phyloP scores from a whole-genome alignment of 2,329 filamentous ascomycete species.

The Colletotrichum cuscutae region DNA sequence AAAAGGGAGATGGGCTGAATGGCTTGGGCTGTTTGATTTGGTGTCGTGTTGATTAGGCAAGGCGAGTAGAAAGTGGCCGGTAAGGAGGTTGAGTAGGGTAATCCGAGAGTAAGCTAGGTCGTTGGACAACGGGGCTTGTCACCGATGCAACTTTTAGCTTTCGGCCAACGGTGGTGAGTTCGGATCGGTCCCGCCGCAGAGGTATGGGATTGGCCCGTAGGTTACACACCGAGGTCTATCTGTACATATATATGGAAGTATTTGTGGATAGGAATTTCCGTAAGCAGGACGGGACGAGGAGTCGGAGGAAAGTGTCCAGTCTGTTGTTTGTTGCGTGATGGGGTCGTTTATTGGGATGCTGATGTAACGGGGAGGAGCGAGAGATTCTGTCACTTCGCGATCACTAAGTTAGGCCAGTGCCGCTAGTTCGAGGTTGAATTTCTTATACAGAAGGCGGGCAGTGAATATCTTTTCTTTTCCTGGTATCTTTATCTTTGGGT shows the following conservation, averaged over 20 bases:
- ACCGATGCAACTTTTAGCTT: constrained; percentile 4
- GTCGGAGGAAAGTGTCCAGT: not conserved
- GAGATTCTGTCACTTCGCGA: not conserved
- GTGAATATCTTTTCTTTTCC: not conserved
- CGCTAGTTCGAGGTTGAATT: not conserved
- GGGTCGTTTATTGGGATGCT: not conserved
- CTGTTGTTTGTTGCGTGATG: not conserved
- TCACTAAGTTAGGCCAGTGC: not conserved
- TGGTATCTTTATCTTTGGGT: not conserved
- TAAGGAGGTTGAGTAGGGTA: not conserved
- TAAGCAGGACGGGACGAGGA: not conserved
- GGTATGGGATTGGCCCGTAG: not conserved
- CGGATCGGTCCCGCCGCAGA: constrained; percentile 22
- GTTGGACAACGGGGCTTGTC: constrained; percentile 3
- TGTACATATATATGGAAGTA: not conserved
- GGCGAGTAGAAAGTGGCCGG: not conserved
- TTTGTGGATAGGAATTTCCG: not conserved
- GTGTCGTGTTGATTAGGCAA: not conserved
- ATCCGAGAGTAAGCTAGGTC: not conserved
- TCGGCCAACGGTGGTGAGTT: constrained; percentile 30
- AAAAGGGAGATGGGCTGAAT: not conserved
- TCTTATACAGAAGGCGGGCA: not conserved
- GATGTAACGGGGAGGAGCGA: not conserved
- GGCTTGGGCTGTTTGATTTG: not conserved
- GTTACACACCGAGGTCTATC: not conserved